Base-by-base conservation (phyloP, 2,329 filamentous ascomycete species). In the Cyphellophora europaea region DNA sequence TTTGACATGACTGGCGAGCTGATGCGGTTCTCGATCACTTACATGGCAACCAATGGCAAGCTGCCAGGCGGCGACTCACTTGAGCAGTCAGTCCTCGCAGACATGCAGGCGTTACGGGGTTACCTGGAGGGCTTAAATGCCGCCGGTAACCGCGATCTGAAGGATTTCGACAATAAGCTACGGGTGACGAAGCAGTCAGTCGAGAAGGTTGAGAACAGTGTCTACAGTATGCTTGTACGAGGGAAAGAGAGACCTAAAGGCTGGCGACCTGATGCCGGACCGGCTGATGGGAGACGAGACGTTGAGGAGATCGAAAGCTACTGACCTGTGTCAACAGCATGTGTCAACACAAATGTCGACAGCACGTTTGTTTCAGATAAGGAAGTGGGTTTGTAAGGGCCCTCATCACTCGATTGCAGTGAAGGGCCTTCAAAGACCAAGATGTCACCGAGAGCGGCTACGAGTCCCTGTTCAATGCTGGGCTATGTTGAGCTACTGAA, bases 1-100 rank as follows among this genome's bases (percentile, higher is more conserved):
- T 95, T 94, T 53, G 91, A 98, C 57, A 73, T 96, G 48, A 88
- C 88, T 1, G 91, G 91, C 25, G 91, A 98, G 64, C 70, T 96
- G 66, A 98, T 98, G 91, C 75, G 88, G 18, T 96, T 95, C 59
- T 87, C 86, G 0, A 91, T 94, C 33, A 88, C 88, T 5, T 77
- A 79, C 16, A 82, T 93, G 56, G 87, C 87, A 1, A 82, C 87
- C 4, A 34, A 50, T 19, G 18, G 39, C 32, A 36, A 38, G 16
- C 19, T 45, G 11, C 59, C 43, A 5, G 41, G 41, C 11, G 32
- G 19, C 3, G 17, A 32, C 5, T 27, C 30, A 4, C 23, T 27
- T 5, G 35, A 75, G 25, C 77, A 77, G 5, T 70, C 64, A n/a
- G 82, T 96, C 28, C 65, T 96, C 32, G 68, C 73, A 6, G 91